Conservation (phyloP, 306 rosid species). For the Alnus rubra region DNA sequence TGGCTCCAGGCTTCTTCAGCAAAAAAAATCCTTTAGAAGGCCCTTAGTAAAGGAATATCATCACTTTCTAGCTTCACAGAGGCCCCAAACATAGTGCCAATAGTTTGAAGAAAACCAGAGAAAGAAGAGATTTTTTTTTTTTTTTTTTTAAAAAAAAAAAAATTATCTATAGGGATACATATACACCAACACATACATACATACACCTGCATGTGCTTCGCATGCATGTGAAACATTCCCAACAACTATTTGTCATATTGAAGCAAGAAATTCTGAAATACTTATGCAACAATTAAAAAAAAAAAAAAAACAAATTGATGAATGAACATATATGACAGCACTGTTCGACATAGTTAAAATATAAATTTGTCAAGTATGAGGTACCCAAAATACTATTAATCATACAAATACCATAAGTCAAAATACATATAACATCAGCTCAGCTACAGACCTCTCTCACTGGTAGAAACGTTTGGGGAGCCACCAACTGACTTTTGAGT, state of each 20-base stretch:
- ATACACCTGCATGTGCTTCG: not conserved
- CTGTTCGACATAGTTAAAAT: not conserved
- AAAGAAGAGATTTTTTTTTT: not conserved
- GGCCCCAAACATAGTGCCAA: not conserved
- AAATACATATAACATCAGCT: slow-evolving; percentile 12
- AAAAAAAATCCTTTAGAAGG: not conserved
- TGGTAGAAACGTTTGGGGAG: slow-evolving; percentile 42
- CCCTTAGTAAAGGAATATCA: not conserved
- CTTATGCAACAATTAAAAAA: not conserved
- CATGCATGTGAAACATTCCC: not conserved
- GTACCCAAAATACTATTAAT: slow-evolving; percentile 2
- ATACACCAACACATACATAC: not conserved
- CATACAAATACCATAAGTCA: slow-evolving; percentile 15
- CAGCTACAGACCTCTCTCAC: slow-evolving; percentile 52
- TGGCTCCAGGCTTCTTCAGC: not conserved
- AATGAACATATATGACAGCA: slow-evolving; percentile 4
- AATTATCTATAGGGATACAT: too few species aligned
- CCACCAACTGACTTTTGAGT: slow-evolving; percentile 46
- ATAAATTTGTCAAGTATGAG: not conserved
- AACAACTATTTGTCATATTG: not conserved
- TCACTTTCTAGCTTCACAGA: not conserved
- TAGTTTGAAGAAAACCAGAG: not conserved
- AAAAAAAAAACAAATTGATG: not conserved
- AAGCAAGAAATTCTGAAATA: slow-evolving; percentile 1
- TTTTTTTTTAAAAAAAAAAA: too few species aligned